Evolutionary conservation across 148 eudicot species (phyloP), one percentile per base, ranked within the genome.

Genomic region (Simmondsia chinensis): DNA sequence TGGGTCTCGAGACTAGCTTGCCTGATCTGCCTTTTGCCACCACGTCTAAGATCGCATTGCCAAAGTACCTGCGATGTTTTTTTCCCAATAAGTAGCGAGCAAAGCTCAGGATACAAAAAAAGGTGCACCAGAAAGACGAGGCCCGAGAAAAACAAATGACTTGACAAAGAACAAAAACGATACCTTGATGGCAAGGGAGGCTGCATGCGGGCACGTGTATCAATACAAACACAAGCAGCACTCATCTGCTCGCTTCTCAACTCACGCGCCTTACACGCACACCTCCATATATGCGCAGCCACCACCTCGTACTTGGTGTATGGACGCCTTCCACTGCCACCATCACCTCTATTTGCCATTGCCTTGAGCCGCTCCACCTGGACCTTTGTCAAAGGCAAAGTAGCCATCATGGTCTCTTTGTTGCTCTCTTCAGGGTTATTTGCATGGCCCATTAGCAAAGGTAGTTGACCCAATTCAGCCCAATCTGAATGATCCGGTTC

Each of bases 291-390:
- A 26, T 50, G 24, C 25, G 55, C 43, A 4, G 66, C 19, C 1
- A 61, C 18, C 2, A 46, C 47, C 16, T 61, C 54, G 11, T 34
- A 61, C 6, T 54, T 53, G 10, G 24, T 61, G 9, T 35, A 61
- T 6, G 53, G 40, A 4, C 41, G 50, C 4, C 7, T 9, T 3
- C 6, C 17, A 8, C 33, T 43, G 2, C 15, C 33, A 7, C 28
- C 19, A 18, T 11, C 14, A 7, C 22, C 39, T 8, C 46, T n/a
- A n/a, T 52, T 45, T 6, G 53, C 60, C 0, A 5, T 9, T 39
- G 8, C 36, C 46, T 37, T 61, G 2, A 61, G 53, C 25, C 13
- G 21, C 14, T 61, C 39, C 1, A 61, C 60, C 6, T 61, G 59
- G 3, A 29, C 23, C 10, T 36, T 52, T 9, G 33, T 20, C 20